phyloP scores from a whole-genome alignment of 2,329 filamentous ascomycete species.

The Pyrenophora teres region DNA sequence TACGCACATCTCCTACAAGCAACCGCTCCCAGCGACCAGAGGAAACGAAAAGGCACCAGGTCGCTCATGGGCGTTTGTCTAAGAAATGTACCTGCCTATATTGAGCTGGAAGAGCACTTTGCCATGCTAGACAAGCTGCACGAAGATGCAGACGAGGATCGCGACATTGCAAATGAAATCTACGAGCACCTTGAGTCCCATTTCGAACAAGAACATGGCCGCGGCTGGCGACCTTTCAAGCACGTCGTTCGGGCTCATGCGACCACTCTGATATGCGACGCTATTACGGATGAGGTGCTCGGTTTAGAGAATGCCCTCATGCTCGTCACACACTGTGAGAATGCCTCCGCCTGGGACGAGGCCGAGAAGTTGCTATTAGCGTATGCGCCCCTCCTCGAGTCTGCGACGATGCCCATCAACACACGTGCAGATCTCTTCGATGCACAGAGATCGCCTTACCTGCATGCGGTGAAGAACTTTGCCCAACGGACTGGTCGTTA shows the following conservation, averaged over 20 bases:
- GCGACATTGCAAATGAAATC: slow-evolving; percentile 46
- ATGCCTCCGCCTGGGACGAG: slow-evolving; percentile 41
- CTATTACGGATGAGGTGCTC: slow-evolving; percentile 43
- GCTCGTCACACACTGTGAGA: slow-evolving; percentile 38
- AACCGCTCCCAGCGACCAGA: slow-evolving; percentile 26
- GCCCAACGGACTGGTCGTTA: slow-evolving; percentile 36
- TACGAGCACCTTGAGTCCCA: slow-evolving; percentile 48
- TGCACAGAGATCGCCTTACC: slow-evolving; percentile 29
- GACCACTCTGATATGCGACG: slow-evolving; percentile 44
- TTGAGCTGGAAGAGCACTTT: slow-evolving; percentile 48
- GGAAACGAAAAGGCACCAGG: slow-evolving; percentile 40
- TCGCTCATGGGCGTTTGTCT: slow-evolving; percentile 49
- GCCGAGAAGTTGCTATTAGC: slow-evolving; percentile 41
- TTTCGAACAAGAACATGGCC: slow-evolving; percentile 39
- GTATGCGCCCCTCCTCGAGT: slow-evolving; percentile 30
- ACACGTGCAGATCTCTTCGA: slow-evolving; percentile 37
- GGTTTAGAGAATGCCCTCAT: slow-evolving; percentile 26
- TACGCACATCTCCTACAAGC: slow-evolving; percentile 45
- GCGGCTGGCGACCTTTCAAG: slow-evolving; percentile 48
- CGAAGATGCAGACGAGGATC: slow-evolving; percentile 38
- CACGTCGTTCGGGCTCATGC: slow-evolving; percentile 51
- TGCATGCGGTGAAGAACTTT: slow-evolving; percentile 34
- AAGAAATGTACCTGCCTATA: slow-evolving; percentile 48
- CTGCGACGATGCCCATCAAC: slow-evolving; percentile 31
- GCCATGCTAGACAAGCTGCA: slow-evolving; percentile 37